Base-by-base conservation (phyloP, 495 filamentous ascomycete species). In the Hyaloscypha variabilis region DNA sequence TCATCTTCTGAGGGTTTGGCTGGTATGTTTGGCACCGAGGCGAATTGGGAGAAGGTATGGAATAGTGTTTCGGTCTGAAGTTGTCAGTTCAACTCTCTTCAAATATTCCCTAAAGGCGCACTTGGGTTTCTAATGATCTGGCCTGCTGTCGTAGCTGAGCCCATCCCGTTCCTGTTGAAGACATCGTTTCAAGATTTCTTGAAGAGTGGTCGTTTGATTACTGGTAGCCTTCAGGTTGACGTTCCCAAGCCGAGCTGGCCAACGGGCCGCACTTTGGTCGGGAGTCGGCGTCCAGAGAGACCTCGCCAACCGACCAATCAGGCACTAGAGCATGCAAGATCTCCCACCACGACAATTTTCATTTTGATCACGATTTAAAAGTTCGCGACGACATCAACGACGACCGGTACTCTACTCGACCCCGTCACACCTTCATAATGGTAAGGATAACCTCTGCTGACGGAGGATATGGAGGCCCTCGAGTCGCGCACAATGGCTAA, bases 111-210 rank as follows among this genome's bases (percentile, higher is more conserved):
- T 62, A 19, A 34, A n/a, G 17, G n/a, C 67, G 68, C 84, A 97
- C 95, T 83, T 99, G 96, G 64, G 91, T 92, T 76, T 99, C 96
- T 65, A 98, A 82, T 24, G 89, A 85, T 69, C 96, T 84, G 59
- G 93, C 91, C 77, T 98, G 95, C 77, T 97, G 93, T 69, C 95
- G 90, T 61, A 99, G 87, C 79, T 97, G 95, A 67, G 93, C 89
- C 95, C 95, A 99, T 74, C 92, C 93, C 62, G 88, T 90, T 67
- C 91, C 86, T 26, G 91, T 90, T 56, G 91, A 79, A 55, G 87
- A 83, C 50, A 65, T 64, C 30, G 49, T 60, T 64, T 30, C 52
- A 14, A 46, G 24, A 23, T 17, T 57, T 34, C 6, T 25, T 57
- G 54, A 36, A 26, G 4, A 46, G 24, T 63, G 28, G 19, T 50